phyloP scores from a whole-genome alignment of 176 grass and related monocot genomes.

The Olyra latifolia region DNA sequence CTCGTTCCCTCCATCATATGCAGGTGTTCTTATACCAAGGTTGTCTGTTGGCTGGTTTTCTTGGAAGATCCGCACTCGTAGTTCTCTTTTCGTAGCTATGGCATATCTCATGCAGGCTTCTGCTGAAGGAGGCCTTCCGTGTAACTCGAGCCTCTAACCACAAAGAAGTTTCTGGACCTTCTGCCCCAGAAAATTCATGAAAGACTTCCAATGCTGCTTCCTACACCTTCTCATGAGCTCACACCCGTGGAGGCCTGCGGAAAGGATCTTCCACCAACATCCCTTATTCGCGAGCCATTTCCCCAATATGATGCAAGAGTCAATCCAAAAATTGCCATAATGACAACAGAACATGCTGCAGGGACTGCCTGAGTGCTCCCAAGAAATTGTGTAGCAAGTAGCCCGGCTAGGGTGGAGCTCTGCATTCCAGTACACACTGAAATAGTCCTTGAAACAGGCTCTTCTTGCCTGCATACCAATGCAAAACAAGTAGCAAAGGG shows the following conservation, averaged over 20 bases:
- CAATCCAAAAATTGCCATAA: slow-evolving; percentile 92
- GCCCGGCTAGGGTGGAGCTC: slow-evolving; percentile 90
- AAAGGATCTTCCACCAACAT: slow-evolving; percentile 21
- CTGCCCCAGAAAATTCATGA: background rate
- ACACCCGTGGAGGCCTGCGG: slow-evolving; percentile 19
- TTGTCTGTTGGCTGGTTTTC: background rate
- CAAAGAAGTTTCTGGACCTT: background rate
- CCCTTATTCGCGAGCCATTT: slow-evolving; percentile 60
- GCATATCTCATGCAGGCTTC: background rate
- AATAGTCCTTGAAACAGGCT: slow-evolving; percentile 72
- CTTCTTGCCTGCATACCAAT: slow-evolving; percentile 62
- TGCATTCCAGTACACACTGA: slow-evolving; percentile 95
- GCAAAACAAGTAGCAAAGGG: background rate
- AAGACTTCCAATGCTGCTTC: background rate
- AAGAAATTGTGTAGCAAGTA: slow-evolving; percentile 88
- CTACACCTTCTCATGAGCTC: slow-evolving; percentile 5
- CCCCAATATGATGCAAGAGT: slow-evolving; percentile 88
- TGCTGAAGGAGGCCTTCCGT: background rate
- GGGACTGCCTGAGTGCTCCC: slow-evolving; percentile 89
- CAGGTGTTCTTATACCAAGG: background rate
- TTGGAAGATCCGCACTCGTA: background rate
- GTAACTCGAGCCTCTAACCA: background rate
- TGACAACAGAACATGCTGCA: slow-evolving; percentile 81
- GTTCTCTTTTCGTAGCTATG: background rate
- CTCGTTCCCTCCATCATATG: background rate